Percentiles rank a stretch among this genome's conserved stretches.
Evolutionary conservation across 345 rosid genomes (phyloP).

Genomic region (Salix udensis): DNA sequence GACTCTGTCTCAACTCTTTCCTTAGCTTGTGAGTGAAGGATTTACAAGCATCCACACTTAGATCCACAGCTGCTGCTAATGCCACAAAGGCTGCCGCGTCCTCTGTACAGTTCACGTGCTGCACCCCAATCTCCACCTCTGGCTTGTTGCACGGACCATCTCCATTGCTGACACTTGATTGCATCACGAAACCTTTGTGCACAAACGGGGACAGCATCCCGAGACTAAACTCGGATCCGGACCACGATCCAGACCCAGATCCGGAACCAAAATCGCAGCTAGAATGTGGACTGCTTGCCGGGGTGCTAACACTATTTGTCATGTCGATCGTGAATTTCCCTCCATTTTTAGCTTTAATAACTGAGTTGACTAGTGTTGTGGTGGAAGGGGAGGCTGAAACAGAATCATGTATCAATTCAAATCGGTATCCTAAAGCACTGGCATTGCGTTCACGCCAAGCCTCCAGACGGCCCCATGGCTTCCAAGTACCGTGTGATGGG

Average conservation of each 20-base stretch:
- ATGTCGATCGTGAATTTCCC: conserved; percentile 76
- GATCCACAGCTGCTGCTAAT: conserved; percentile 90
- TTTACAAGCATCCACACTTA: conserved; percentile 87
- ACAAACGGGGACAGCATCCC: conserved; percentile 24
- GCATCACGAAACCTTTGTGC: conserved; percentile 80
- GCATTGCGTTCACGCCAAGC: conserved; percentile 76
- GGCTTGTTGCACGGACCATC: conserved; percentile 49
- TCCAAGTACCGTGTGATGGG: conserved; percentile 82
- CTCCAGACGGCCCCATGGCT: conserved; percentile 91
- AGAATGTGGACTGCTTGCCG: conserved; percentile 64
- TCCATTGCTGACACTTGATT: conserved; percentile 62
- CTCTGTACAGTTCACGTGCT: conserved; percentile 95
- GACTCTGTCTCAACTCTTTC: conserved; percentile 70
- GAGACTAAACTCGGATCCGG: conserved; percentile 62
- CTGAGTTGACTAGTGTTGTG: conserved; percentile 38
- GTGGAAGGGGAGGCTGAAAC: conserved; percentile 28
- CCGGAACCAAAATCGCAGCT: conserved; percentile 80
- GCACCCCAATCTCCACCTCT: conserved; percentile 80
- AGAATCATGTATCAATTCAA: conserved; percentile 71
- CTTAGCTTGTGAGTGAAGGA: conserved; percentile 77
- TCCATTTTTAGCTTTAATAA: conserved; percentile 55
- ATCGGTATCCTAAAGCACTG: conserved; percentile 65
- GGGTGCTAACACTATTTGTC: conserved; percentile 52
- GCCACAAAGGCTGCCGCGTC: conserved; percentile 96
- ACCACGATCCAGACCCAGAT: conserved; percentile 38